phyloP scores from a whole-genome alignment of 306 rosid genomes.

The Boehmeria nivea region DNA sequence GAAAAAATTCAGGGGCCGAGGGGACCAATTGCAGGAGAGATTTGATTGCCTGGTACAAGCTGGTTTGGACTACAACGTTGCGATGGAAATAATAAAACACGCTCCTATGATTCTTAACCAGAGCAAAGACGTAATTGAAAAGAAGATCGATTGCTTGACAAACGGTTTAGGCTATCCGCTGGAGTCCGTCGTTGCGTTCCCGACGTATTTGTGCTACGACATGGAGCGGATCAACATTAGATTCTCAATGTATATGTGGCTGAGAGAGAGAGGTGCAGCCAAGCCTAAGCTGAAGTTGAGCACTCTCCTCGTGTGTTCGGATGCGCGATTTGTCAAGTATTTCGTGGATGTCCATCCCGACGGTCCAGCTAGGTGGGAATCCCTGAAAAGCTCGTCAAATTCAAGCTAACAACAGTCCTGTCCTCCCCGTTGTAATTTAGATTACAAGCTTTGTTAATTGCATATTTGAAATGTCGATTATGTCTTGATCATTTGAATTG shows the following conservation, averaged over 20 bases:
- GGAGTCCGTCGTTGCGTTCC: constrained; percentile 46
- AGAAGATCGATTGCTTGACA: constrained; percentile 55
- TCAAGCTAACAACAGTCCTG: too few relatives aligned
- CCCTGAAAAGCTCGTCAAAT: constrained; percentile 30
- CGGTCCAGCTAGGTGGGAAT: constrained; percentile 58
- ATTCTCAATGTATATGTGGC: constrained; percentile 64
- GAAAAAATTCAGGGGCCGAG: constrained; percentile 61
- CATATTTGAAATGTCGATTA: too few relatives aligned
- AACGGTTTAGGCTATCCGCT: constrained; percentile 53
- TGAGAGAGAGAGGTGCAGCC: constrained; percentile 46
- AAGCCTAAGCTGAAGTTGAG: constrained; percentile 50
- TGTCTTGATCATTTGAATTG: too few relatives aligned
- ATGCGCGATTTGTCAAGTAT: constrained; percentile 46
- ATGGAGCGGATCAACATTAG: constrained; percentile 44
- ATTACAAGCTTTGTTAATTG: too few relatives aligned
- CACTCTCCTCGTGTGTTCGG: constrained; percentile 52
- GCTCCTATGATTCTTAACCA: constrained; percentile 59
- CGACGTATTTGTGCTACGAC: constrained; percentile 55
- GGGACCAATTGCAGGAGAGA: constrained; percentile 75
- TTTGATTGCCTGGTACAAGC: constrained; percentile 72
- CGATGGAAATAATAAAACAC: constrained; percentile 37
- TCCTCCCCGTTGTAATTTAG: too few relatives aligned
- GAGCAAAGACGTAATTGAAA: constrained; percentile 39
- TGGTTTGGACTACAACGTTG: constrained; percentile 63
- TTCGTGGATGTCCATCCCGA: constrained; percentile 64